Base-by-base conservation (phyloP, 805 yeast genomes). In the Suhomyces prunicola region DNA sequence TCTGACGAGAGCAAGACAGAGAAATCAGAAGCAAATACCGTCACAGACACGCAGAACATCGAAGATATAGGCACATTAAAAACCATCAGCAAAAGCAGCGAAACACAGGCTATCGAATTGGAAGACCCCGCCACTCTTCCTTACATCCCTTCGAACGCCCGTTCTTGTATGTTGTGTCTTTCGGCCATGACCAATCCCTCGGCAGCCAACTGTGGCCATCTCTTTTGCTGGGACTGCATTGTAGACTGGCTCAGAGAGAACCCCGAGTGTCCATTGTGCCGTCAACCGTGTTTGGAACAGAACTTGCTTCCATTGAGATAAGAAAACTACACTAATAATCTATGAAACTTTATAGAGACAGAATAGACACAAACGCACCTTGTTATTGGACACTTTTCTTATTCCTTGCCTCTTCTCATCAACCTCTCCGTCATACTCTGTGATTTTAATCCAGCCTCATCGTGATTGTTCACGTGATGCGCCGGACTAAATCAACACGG, bases 211-310 rank as follows among this genome's bases (percentile, higher is more conserved):
- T 93, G 99, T 70, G 99, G 98, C 0, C 99, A 93, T 67, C 53
- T 90, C 13, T 93, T 89, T 67, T 93, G 99, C 70, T 93, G 98
- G 97, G 77, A 75, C 6, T 93, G 98, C 66, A 84, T 91, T 4
- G 77, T 84, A 6, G 96, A 88, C 60, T 93, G 98, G 98, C 83
- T 91, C 54, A 77, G 90, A 56, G 97, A 91, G 58, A 79, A 80
- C 50, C 86, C 90, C 0, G 97, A 91, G 63, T 93, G 99, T 65
- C 98, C 99, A 0, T 73, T 94, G 26, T 94, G 98, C 64, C 71
- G 98, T 50, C 94, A 87, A 57, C 77, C 73, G 23, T 79, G 90
- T 48, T 71, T 77, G 27, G 86, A 80, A 60, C 86, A 85, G 65
- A 81, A 84, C 56, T 64, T 90, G 49, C 70, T 90, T 42, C 85